phyloP scores from a whole-genome alignment of 306 rosid species.

The Luffa acutangula region DNA sequence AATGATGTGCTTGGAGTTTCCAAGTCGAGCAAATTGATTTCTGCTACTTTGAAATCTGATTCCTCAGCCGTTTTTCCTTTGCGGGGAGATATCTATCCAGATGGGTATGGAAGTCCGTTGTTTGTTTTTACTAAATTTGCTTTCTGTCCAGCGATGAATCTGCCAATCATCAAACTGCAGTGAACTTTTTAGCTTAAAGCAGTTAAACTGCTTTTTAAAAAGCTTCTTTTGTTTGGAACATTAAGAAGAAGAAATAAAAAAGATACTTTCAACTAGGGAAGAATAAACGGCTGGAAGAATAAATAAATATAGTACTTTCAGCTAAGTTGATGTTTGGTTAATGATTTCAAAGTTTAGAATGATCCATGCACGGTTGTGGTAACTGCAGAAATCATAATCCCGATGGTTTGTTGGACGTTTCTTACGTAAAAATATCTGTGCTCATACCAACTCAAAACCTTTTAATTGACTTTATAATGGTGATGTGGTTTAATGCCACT shows the following conservation, averaged over 20 bases:
- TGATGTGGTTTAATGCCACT: not conserved
- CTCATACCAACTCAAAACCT: not conserved
- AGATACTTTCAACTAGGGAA: not conserved
- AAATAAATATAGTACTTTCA: not conserved
- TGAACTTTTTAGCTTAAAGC: not conserved
- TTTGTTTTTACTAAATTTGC: not conserved
- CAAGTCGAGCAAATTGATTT: slow-evolving; percentile 15
- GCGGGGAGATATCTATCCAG: slow-evolving; percentile 62
- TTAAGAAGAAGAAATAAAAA: not conserved
- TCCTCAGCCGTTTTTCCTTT: slow-evolving; percentile 54
- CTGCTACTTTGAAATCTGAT: slow-evolving; percentile 24
- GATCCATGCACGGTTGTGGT: not conserved
- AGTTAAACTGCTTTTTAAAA: not conserved
- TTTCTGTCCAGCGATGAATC: not conserved
- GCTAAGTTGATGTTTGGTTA: not conserved
- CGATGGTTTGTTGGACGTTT: not conserved
- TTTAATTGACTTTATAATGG: not conserved
- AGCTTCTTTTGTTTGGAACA: not conserved
- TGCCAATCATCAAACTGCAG: not conserved
- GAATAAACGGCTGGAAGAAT: not conserved
- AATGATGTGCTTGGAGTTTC: slow-evolving; percentile 5
- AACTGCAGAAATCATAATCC: not conserved
- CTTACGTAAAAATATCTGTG: not conserved
- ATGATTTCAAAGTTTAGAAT: not conserved
- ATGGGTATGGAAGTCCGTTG: slow-evolving; percentile 37